Base-by-base conservation (phyloP, 768 basidiomycete species). In the Tylopilus plumbeoviolaceoides region DNA sequence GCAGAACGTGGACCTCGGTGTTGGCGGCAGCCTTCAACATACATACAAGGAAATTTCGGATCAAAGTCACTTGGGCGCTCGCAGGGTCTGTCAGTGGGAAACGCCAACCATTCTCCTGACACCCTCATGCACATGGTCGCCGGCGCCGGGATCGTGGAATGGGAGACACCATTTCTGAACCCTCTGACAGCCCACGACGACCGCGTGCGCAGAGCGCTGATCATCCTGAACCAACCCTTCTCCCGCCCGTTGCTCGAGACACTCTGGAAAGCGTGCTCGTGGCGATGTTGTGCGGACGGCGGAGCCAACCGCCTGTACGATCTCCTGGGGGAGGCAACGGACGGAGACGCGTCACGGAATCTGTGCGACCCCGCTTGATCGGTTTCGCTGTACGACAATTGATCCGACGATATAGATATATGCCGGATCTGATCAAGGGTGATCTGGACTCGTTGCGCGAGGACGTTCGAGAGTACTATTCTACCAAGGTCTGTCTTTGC, bases 151-250 rank as follows among this genome's bases (percentile, higher is more conserved):
- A 20, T 50, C 41, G 44, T 54, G 5, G 58, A 67, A 53, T 69
- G 68, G 68, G 54, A 57, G 18, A 61, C 59, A 0, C 44, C 54
- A 4, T 69, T 69, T 48, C 47, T 69, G 15, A 59, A 58, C 46
- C 67, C 67, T 11, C 52, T 45, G 12, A 40, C 54, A 5, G 35
- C 52, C 5, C 28, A 50, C 15, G 9, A 9, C 15, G 44, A 47
- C 5, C 47, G 40, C 31, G 47, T 20, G 17, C 55, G 39, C 20
- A 74, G 75, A 39, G 90, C 85, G 0, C 74, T 98, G 53, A 84
- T 98, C 60, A 84, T 99, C 59, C 78, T 98, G 50, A 98, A 99
- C 68, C 91, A 95, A 55, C 87, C 92, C 0, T 92, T 95, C 64
- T 82, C 83, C 21, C 57, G 69, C 4, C 59, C 72, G 10, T 76